phyloP scores from a whole-genome alignment of 306 rosid species.

The Castanopsis chinensis region DNA sequence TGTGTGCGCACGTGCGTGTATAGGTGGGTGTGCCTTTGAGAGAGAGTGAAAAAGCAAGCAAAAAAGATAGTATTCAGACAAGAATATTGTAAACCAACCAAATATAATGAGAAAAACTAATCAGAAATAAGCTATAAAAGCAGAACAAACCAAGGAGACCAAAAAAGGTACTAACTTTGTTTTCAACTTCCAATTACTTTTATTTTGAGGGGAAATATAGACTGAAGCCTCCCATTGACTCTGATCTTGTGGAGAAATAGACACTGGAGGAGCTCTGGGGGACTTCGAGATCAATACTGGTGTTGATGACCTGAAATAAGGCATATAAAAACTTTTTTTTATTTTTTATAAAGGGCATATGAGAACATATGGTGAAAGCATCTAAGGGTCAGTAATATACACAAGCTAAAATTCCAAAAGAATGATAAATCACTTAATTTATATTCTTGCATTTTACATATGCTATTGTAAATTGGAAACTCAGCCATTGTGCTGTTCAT shows the following conservation, averaged over 20 bases:
- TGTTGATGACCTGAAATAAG: constrained; percentile 53
- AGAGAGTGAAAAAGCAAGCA: too few relatives aligned
- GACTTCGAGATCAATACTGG: constrained; percentile 45
- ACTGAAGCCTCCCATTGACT: constrained; percentile 46
- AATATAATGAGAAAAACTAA: constrained; percentile 2
- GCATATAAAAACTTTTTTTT: not conserved
- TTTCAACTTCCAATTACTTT: constrained; percentile 56
- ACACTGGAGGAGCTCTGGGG: constrained; percentile 41
- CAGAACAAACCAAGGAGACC: constrained; percentile 20
- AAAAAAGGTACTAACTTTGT: constrained; percentile 66
- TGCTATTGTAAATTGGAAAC: constrained; percentile 11
- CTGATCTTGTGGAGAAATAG: constrained; percentile 48
- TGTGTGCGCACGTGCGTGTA: rapidly evolving
- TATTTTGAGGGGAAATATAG: constrained; percentile 45
- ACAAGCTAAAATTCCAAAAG: constrained; percentile 8
- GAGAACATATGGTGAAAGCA: not conserved
- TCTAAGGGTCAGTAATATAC: not conserved
- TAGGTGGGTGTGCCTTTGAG: too few relatives aligned
- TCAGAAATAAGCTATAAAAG: not conserved
- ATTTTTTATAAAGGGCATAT: not conserved
- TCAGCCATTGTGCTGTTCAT: not conserved
- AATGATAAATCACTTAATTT: constrained; percentile 4
- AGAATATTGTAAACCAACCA: not conserved
- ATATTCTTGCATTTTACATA: constrained; percentile 8
- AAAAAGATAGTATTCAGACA: not conserved